These are phyloP conservation scores for Schoenoplectus triqueter DNA, from an alignment of 202 grass and related monocot genomes.

Conservation along the genomic window DNA sequence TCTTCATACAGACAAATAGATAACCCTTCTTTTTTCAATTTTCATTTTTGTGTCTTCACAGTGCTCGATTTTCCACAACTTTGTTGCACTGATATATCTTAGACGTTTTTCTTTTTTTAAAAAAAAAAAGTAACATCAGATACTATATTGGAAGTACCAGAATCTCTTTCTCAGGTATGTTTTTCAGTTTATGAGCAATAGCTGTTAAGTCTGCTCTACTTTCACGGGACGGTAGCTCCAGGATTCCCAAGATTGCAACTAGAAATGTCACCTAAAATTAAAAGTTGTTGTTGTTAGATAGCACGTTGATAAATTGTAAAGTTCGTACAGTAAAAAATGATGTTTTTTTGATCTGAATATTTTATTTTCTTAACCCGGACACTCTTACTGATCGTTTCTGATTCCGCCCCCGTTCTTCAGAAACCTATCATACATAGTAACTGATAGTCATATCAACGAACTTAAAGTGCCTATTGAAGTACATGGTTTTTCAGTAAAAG, in stretches of 20 bases:
- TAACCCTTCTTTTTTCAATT: not conserved
- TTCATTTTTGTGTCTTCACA: not conserved
- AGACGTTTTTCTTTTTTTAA: not conserved
- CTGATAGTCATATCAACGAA: not conserved
- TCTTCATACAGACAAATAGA: not conserved
- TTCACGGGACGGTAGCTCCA: not conserved
- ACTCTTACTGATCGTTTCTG: too few species aligned
- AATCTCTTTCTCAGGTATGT: not conserved
- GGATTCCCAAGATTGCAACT: not conserved
- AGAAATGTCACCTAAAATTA: not conserved
- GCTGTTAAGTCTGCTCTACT: not conserved
- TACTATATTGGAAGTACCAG: not conserved
- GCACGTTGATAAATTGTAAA: not conserved
- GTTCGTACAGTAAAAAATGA: too few species aligned
- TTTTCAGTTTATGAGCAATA: not conserved
- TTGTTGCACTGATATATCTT: not conserved
- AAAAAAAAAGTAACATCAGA: not conserved
- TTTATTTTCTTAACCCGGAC: too few species aligned
- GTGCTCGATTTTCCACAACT: not conserved
- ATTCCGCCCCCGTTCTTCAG: too few species aligned
- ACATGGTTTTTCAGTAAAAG: not conserved
- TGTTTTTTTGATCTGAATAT: too few species aligned
- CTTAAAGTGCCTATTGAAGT: not conserved
- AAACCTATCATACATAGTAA: not conserved
- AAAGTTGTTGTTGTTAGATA: not conserved